A percentile compares a stretch with the other conserved stretches of the same genome.
phyloP scores from a whole-genome alignment of 345 rosid genomes.

The Adansonia digitata region DNA sequence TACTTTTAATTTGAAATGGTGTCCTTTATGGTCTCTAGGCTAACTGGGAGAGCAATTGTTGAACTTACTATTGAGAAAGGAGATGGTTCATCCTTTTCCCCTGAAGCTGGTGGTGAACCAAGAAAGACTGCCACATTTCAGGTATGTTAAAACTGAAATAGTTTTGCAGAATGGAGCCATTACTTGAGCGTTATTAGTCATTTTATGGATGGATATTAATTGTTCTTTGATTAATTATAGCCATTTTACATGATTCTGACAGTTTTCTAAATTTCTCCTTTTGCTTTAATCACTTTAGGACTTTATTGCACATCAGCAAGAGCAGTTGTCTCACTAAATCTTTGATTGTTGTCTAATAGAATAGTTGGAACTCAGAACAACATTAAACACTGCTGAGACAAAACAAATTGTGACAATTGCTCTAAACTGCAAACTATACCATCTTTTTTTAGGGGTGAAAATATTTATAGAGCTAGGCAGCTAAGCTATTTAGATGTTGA shows the following conservation, averaged over 20 bases:
- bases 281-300: not conserved
- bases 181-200: not conserved
- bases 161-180: not conserved
- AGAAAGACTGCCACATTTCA: conserved; percentile 71
- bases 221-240: not conserved
- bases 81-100: conserved; percentile 76
- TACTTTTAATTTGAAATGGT: conserved; percentile 2
- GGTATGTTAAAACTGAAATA: conserved; percentile 29
- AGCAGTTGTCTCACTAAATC: not conserved
- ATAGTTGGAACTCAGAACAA: not conserved
- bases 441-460: not conserved
- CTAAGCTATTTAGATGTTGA: not conserved
- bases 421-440: not conserved
- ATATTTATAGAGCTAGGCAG: not conserved
- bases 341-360: not conserved
- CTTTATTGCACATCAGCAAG: not conserved
- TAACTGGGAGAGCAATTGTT: conserved; percentile 77
- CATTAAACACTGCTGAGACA: not conserved
- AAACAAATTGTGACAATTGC: not conserved
- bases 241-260: not conserved
- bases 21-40: conserved; percentile 39
- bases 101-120: conserved; percentile 70
- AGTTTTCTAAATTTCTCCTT: not conserved
- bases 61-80: conserved; percentile 76
- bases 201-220: not conserved